Base-by-base conservation (phyloP, 331 rosid genomes). In the Stylosanthes scabra region DNA sequence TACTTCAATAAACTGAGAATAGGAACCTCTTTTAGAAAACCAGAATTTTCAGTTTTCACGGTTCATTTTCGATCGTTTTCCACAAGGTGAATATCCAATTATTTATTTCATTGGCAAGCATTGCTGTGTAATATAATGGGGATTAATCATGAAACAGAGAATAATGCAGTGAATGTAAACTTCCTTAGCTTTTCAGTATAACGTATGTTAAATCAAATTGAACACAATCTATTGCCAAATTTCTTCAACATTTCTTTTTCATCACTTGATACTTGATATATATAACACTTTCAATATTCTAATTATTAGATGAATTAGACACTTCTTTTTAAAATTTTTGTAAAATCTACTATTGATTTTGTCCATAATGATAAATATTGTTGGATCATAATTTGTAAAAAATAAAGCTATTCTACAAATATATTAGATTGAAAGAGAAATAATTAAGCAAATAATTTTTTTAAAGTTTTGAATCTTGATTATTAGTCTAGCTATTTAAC, bases 1-100 rank as follows among this genome's bases (percentile, higher is more conserved):
- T 13, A 7, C 16, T 49, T 49, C 20, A 49, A 13, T 15, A 49
- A 49, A 49, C 55, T 29, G 11, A 40, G 65, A 59, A 34, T 31
- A 31, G 8, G 25, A 34, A 31, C 37, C 37, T 31, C 3, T 31
- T 31, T 31, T 31, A 31, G 59, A 7, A 27, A 20, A 5, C 55
- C 14, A 13, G 13, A 3, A 31, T 31, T 20, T 10, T 9, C 6
- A 16, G 5, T 31, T 20, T 10, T 9, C 6, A 16, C 27, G 34
- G 11, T 31, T 11, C 15, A 29, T 59, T 59, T 59, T 59, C 64
- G 34, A n/a, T n/a, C n/a, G n/a, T n/a, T 59, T 59, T 59, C 64
- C 64, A 59, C 11, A 59, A 11, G 28, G 64, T 59, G n/a, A 29
- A 29, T 28, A 5, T 59, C 9, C 5, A 29, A 16, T 20, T 55